Base-by-base conservation (phyloP, 148 eudicot genomes). In the Camellia japonica region DNA sequence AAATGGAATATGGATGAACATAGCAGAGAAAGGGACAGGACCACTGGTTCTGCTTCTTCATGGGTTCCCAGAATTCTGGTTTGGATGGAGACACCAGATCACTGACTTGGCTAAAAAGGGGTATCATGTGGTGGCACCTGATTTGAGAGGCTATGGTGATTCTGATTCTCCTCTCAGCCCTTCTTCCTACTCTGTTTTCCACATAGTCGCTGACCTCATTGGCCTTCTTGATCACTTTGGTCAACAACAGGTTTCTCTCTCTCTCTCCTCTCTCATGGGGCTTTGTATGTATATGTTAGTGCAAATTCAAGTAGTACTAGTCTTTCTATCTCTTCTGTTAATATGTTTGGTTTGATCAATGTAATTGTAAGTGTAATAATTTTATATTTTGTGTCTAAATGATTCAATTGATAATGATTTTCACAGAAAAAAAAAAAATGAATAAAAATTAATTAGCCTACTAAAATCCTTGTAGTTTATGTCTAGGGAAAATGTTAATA, bases 11-110 rank as follows among this genome's bases (percentile, higher is more conserved):
- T 78, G 81, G 85, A 80, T 90, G 65, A 86, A 90, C 82, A 60
- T 90, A 83, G 90, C 90, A n/a, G 90, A 90, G 87, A 78, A 82
- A 68, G 86, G 85, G 18, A 78, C 83, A 75, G 92, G 90, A 52
- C 89, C 92, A 42, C 83, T 88, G 4, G 87, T 90, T 6, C 81
- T 87, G 8, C 84, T 90, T 61, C 75, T 91, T 51, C 92, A 91
- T 65, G 94, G 94, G 58, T 89, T 91, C 76, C 94, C 92, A 0
- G 92, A 91, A 58, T 79, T 81, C 55, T 89, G 92, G 90, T 89
- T 86, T 68, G 80, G 90, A 5, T 91, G 94, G 94, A 84, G 87
- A 54, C 89, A 91, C 82, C 94, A 88, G 87, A 88, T 90, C 47
- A 77, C 80, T 43, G 59, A 83, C 81, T 79, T 87, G 62, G 87